A percentile compares a stretch with the other conserved stretches of the same genome.
phyloP scores from a whole-genome alignment of 768 basidiomycete genomes.

The Plicaturopsis crispa region DNA sequence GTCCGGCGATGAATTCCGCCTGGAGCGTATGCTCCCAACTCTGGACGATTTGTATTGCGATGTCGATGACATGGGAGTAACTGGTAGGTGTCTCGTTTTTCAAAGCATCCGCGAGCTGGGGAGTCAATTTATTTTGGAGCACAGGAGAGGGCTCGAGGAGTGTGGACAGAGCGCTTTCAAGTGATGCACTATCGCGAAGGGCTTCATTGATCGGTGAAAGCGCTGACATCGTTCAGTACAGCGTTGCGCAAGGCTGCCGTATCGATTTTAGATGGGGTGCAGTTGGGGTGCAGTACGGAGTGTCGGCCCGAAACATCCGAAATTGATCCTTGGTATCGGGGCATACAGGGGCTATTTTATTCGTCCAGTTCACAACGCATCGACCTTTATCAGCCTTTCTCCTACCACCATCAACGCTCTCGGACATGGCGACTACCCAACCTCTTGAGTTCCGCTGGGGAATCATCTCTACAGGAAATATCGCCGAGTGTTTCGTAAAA shows the following conservation, averaged over 20 bases:
- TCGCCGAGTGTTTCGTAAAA: conserved; percentile 61
- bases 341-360: too few species aligned
- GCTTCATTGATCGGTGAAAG: too few species aligned
- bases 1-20: conserved; percentile 69
- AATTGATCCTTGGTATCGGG: too few species aligned
- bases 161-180: conserved; percentile 26
- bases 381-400: too few species aligned
- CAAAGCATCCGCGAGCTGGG: conserved; percentile 29
- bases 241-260: too few species aligned
- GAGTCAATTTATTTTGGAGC: conserved; percentile 45
- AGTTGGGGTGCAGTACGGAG: too few species aligned
- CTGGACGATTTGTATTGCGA: conserved; percentile 38
- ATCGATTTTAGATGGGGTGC: too few species aligned
- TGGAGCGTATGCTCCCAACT: conserved; percentile 43
- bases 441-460: conserved; percentile 66
- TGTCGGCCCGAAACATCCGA: too few species aligned
- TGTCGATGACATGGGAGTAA: conserved; percentile 51
- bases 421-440: too few species aligned
- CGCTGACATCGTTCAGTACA: too few species aligned
- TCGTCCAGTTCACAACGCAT: too few species aligned
- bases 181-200: too few species aligned
- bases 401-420: conserved; percentile 24
- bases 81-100: conserved; percentile 18
- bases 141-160: conserved; percentile 67
- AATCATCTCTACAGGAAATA: conserved; percentile 77